Conservation (phyloP, 2,329 filamentous ascomycete species). For the Cladobotryum mycophilum region DNA sequence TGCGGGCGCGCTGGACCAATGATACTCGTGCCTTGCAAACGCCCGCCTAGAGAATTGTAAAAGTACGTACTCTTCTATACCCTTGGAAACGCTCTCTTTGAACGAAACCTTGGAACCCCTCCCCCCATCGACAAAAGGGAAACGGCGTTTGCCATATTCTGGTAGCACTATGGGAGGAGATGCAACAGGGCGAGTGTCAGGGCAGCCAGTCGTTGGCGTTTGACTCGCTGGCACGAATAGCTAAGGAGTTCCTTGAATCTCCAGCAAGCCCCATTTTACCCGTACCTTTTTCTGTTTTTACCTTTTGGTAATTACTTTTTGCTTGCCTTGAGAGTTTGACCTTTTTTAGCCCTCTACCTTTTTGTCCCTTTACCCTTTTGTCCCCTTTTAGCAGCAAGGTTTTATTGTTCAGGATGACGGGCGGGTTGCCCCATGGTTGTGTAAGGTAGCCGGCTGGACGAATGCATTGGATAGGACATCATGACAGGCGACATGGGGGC, state of each 20-base stretch:
- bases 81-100: too few relatives aligned
- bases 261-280: too few relatives aligned
- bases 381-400: too few relatives aligned
- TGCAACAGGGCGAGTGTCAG: neutral
- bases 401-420: neutral
- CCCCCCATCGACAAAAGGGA: too few relatives aligned
- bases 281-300: too few relatives aligned
- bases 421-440: neutral
- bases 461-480: neutral
- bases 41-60: neutral
- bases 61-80: too few relatives aligned
- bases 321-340: too few relatives aligned
- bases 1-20: slow-evolving; percentile 8
- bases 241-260: too few relatives aligned
- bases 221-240: neutral
- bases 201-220: neutral
- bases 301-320: too few relatives aligned
- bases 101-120: too few relatives aligned
- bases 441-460: neutral
- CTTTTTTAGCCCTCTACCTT: too few relatives aligned
- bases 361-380: too few relatives aligned
- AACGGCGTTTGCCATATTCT: neutral
- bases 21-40: neutral
- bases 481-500: neutral
- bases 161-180: neutral